Percentiles rank a stretch among this genome's conserved stretches.
Conservation (phyloP, 768 basidiomycete genomes). For the Rhodosporidiobolus sp. region DNA sequence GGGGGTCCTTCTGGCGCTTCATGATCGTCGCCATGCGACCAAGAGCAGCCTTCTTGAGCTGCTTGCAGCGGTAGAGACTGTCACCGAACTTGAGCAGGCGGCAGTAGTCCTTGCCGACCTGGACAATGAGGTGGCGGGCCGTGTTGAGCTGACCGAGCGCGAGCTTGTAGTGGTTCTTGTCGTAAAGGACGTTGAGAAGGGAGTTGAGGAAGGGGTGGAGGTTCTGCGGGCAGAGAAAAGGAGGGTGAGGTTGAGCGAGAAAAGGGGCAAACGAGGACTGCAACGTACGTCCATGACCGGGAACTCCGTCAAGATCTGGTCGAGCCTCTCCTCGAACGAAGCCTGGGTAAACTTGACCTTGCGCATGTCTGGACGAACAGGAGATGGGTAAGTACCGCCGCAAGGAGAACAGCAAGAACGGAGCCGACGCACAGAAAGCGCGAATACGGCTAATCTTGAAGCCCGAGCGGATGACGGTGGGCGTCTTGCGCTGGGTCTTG, state of each 20-base stretch:
- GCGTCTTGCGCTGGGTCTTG: constrained; percentile 94
- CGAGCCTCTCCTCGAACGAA: constrained; percentile 90
- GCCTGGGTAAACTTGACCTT: constrained; percentile 99
- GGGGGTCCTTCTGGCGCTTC: constrained; percentile 95
- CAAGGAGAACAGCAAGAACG: rapidly evolving
- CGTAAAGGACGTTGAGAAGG: constrained; percentile 96
- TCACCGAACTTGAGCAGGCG: constrained; percentile 97
- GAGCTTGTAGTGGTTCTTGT: constrained; percentile 99
- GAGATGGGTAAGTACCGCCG: constrained; percentile 47
- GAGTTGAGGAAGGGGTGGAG: constrained; percentile 94
- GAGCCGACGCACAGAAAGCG: constrained; percentile 46
- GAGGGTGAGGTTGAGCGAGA: not conserved
- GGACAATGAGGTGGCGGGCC: constrained; percentile 90
- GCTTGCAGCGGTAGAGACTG: constrained; percentile 95
- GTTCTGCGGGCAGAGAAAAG: constrained; percentile 55
- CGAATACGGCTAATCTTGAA: constrained; percentile 99
- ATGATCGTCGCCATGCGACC: constrained; percentile 99
- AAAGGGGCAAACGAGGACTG: not conserved
- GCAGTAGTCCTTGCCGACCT: constrained; percentile 94
- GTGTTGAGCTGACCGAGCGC: constrained; percentile 96
- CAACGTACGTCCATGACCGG: constrained; percentile 87
- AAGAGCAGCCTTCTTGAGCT: constrained; percentile 93
- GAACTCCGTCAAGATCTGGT: constrained; percentile 89
- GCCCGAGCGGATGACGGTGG: constrained; percentile 98
- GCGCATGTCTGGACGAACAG: constrained; percentile 65